Percentiles rank a stretch among this genome's conserved stretches.
These are phyloP conservation scores for Rosa multiflora DNA, from an alignment of 306 rosid genomes.

Conservation along the genomic window DNA sequence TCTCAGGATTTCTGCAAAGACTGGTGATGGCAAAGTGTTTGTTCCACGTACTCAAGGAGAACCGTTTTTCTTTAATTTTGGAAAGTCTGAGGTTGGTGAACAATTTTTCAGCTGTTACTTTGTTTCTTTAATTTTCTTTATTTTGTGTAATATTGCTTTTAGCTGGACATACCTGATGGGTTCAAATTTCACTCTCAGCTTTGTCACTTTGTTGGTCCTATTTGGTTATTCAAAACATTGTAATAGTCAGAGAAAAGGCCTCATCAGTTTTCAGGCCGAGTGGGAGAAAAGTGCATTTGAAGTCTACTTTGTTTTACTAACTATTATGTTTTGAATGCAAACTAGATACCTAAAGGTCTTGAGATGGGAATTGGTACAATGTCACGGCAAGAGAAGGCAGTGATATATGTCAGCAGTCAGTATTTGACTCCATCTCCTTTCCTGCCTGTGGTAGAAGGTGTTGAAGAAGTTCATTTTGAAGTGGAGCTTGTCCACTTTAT, in stretches of 20 bases:
- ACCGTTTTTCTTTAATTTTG: conserved; percentile 82
- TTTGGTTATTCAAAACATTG: background rate
- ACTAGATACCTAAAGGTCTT: conserved; percentile 93
- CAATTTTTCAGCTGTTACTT: conserved; percentile 15
- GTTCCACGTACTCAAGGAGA: conserved; percentile 65
- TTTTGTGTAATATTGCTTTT: background rate
- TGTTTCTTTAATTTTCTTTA: background rate
- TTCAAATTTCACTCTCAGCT: background rate
- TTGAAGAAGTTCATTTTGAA: conserved; percentile 81
- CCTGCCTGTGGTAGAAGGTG: conserved; percentile 59
- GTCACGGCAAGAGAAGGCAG: conserved; percentile 86
- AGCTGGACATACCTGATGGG: background rate
- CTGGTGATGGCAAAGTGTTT: conserved; percentile 65
- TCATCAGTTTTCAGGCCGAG: background rate
- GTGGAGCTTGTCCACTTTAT: conserved; percentile 92
- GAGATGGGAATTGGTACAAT: conserved; percentile 95
- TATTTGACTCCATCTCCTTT: conserved; percentile 74
- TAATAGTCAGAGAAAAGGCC: background rate
- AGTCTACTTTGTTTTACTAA: background rate
- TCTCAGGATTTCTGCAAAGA: conserved; percentile 81
- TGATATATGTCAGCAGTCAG: conserved; percentile 64
- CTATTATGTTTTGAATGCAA: conserved; percentile 16
- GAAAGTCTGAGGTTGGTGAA: conserved; percentile 79
- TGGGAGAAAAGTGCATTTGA: background rate
- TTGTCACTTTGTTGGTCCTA: background rate